Evolutionary conservation across 257 asterid genomes (phyloP), one percentile per base, ranked within the genome.

Genomic region (Datura wrightii): DNA sequence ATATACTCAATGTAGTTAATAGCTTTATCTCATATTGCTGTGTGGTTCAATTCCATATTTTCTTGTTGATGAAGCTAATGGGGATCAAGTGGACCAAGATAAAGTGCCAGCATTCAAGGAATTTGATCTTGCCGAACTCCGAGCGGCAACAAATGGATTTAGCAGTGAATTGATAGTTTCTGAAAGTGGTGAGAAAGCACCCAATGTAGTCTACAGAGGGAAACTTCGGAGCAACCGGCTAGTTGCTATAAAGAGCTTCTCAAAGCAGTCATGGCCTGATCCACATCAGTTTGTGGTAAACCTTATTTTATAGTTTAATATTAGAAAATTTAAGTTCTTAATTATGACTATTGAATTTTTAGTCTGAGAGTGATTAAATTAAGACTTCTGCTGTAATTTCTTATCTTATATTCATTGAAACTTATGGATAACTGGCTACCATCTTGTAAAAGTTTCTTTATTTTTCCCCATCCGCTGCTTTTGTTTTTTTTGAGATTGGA

Each of bases 71-170:
- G 70, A 63, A 63, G 42, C 81, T 79, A 59, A 65, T 87, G 76
- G 46, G 72, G 80, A 76, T 87, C n/a, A n/a, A n/a, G n/a, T n/a
- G n/a, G n/a, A n/a, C n/a, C 89, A 86, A 85, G 94, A 92, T 80
- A 92, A 92, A 88, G 97, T 91, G 86, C 98, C 96, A 36, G 90
- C 90, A 7, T 95, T 92, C 88, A 92, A 91, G 85, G 98, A 93
- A 88, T 95, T 91, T 79, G 91, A 89, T 39, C 79, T 71, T 71
- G 84, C 91, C 1, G 94, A 94, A 88, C 95, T 94, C 53, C 90
- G 88, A 70, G 79, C 92, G 13, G 97, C 97, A 10, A 92, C 97
- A 0, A 90, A 90, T 80, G 91, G 87, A 86, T 91, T 94, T 90
- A 90, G 92, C 88, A 67, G 91, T n/a, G 95, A 94, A 60, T 89